A percentile compares a stretch with the other conserved stretches of the same genome.
Conservation (phyloP, 2,329 filamentous ascomycete species). For the Curvularia hawaiiensis region DNA sequence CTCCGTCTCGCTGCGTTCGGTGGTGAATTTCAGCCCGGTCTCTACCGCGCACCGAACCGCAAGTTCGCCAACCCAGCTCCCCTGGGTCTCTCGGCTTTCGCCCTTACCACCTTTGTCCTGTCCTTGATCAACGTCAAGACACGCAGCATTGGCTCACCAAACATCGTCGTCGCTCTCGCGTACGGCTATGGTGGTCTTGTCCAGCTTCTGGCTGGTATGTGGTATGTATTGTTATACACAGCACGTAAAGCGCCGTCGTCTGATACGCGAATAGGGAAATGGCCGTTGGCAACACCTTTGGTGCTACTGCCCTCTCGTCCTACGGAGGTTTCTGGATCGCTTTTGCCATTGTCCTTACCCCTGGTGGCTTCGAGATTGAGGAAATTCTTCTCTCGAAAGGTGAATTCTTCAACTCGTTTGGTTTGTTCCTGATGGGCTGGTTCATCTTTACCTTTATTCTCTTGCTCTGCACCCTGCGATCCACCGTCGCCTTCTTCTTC, state of each 20-base stretch:
- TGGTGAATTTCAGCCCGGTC: conserved; percentile 59
- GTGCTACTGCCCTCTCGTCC: conserved; percentile 64
- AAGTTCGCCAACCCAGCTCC: conserved; percentile 66
- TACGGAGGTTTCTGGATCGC: conserved; percentile 68
- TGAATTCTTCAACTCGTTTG: conserved; percentile 59
- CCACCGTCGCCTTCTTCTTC: conserved; percentile 62
- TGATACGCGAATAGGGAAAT: conserved; percentile 51
- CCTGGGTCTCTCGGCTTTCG: conserved; percentile 66
- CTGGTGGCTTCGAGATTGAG: conserved; percentile 58
- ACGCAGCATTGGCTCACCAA: conserved; percentile 49
- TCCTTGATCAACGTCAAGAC: conserved; percentile 57
- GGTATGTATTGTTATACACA: conserved; percentile 51
- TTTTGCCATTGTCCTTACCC: conserved; percentile 63
- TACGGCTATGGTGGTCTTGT: conserved; percentile 58
- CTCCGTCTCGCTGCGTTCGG: conserved; percentile 55
- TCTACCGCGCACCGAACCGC: conserved; percentile 50
- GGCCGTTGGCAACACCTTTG: conserved; percentile 66
- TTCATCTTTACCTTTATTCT: conserved; percentile 64
- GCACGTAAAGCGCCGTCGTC: background rate
- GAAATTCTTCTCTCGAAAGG: conserved; percentile 23
- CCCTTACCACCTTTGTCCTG: conserved; percentile 68
- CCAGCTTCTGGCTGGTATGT: conserved; percentile 59
- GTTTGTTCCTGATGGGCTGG: conserved; percentile 65
- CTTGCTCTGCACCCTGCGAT: conserved; percentile 61
- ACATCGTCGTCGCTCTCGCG: conserved; percentile 55